Percentiles rank a stretch among this genome's conserved stretches.
phyloP scores from a whole-genome alignment of 2,329 filamentous ascomycete genomes.

The Arthrobotrys pseudoclavata region DNA sequence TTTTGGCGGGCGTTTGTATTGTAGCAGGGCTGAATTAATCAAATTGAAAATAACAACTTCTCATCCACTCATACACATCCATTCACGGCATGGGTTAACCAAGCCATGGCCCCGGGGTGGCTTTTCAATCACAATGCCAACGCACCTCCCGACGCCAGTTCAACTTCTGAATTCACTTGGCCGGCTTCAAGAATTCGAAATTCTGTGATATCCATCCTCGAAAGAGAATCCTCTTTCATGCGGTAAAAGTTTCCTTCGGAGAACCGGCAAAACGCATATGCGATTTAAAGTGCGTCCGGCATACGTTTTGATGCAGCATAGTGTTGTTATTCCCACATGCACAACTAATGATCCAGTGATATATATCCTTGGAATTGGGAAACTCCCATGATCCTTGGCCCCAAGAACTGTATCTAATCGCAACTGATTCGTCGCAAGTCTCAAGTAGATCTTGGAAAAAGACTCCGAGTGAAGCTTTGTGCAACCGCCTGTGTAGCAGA shows the following conservation, averaged over 20 bases:
- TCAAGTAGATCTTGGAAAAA: conserved; percentile 24
- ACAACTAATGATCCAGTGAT: neutral
- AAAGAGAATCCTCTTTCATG: conserved; percentile 1
- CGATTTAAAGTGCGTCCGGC: neutral
- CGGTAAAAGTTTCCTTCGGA: conserved; percentile 36
- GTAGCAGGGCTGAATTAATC: conserved; percentile 59
- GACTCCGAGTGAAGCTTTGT: conserved; percentile 20
- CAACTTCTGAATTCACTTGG: neutral
- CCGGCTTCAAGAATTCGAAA: conserved; percentile 11
- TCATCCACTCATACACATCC: conserved; percentile 1
- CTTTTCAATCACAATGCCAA: conserved; percentile 40
- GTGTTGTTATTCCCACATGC: conserved; percentile 26
- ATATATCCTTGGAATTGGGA: conserved; percentile 7
- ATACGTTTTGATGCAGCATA: conserved; percentile 5
- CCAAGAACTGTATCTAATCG: conserved; percentile 2
- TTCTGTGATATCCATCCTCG: neutral
- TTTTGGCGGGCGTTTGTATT: conserved; percentile 14
- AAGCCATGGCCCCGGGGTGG: conserved; percentile 24
- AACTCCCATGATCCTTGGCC: neutral
- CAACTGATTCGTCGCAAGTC: conserved; percentile 28
- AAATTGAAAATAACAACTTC: conserved; percentile 27
- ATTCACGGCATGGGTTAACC: neutral
- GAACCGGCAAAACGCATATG: conserved; percentile 29
- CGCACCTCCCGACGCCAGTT: conserved; percentile 33
- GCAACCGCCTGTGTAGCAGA: conserved; percentile 35